Percentiles rank a stretch among this genome's conserved stretches.
These are phyloP conservation scores for Candida ortonii DNA, from an alignment of 805 yeast species.

Conservation along the genomic window DNA sequence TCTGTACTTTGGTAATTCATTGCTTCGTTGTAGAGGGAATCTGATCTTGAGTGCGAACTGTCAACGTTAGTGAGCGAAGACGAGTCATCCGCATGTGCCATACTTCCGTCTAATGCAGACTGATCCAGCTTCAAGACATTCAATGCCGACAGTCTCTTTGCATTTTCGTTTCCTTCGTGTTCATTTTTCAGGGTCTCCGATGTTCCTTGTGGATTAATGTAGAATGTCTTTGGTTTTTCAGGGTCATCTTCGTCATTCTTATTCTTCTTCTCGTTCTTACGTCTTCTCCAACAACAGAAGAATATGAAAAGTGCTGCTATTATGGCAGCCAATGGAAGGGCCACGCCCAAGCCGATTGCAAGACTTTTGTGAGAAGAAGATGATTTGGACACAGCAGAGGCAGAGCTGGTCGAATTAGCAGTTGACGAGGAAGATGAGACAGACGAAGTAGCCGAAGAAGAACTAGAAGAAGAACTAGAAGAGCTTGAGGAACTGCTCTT, in stretches of 20 bases:
- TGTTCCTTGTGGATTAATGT: constrained; percentile 20
- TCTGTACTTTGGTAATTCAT: constrained; percentile 40
- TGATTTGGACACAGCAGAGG: constrained; percentile 7
- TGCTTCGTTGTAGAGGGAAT: constrained; percentile 38
- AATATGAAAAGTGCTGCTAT: constrained; percentile 48
- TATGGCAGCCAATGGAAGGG: constrained; percentile 61
- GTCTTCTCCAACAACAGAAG: constrained; percentile 53
- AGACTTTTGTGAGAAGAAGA: constrained; percentile 46
- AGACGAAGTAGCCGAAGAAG: constrained; percentile 26
- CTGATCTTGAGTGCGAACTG: constrained; percentile 30
- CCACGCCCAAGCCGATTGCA: constrained; percentile 93
- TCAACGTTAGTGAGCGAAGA: constrained; percentile 57
- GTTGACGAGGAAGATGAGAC: constrained; percentile 6
- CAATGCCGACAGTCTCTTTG: constrained; percentile 45
- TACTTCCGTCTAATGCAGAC: constrained; percentile 26
- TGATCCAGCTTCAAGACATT: constrained; percentile 52
- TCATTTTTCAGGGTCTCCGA: constrained; percentile 24
- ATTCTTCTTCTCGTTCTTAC: constrained; percentile 27
- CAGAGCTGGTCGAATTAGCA: constrained; percentile 6
- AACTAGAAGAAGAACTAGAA: constrained; percentile 11
- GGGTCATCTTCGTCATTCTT: constrained; percentile 27
- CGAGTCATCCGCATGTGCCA: constrained; percentile 33
- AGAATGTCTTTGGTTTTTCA: constrained; percentile 22
- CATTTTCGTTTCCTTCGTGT: constrained; percentile 24
- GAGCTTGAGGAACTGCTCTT: constrained; percentile 23